Evolutionary conservation across 2,329 filamentous ascomycete species (phyloP), one percentile per base, ranked within the genome.

Genomic region (Coniella vitis): DNA sequence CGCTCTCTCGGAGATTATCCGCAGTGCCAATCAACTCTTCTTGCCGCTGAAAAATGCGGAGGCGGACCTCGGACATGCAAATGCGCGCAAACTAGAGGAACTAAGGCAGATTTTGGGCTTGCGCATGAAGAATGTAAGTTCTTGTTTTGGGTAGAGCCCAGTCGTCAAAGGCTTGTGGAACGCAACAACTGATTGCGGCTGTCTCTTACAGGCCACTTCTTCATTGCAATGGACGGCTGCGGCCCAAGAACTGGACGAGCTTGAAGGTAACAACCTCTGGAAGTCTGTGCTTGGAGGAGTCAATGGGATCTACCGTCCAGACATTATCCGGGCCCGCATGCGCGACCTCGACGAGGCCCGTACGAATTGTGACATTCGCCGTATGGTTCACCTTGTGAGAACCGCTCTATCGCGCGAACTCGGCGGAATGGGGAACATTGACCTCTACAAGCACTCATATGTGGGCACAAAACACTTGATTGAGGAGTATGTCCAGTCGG

Each of bases 391-490:
- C 60, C 73, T 93, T 34, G 75, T 95, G 34, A 82, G 90, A 22
- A 95, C 89, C 1, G 76, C 86, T 2, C 68, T 96, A 42, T 88
- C 84, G 35, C 83, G 90, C 38, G 84, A 90, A 58, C 70, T 95
- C 9, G 90, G 88, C 7, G 86, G 86, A 45, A 95, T 96, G 85
- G 88, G 87, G 53, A 86, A 90, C 60, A 76, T 85, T 37, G 78
- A 83, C 45, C 74, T 96, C 2, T 96, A 96, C 68, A 83, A 83
- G 48, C 87, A 93, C 62, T 87, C 86, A 0, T 84, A 93, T 61
- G 78, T 88, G 13, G 91, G 90, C 4, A 95, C 90, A 8, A 96
- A 96, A 68, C 74, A 78, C 51, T 68, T 95, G 55, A 91, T 95
- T 54, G 90, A 96, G 66, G 75, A 79, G 31, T 96, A 96, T 59